Conservation (phyloP, 1,139 yeast genomes). For the Eremothecium coryli region DNA sequence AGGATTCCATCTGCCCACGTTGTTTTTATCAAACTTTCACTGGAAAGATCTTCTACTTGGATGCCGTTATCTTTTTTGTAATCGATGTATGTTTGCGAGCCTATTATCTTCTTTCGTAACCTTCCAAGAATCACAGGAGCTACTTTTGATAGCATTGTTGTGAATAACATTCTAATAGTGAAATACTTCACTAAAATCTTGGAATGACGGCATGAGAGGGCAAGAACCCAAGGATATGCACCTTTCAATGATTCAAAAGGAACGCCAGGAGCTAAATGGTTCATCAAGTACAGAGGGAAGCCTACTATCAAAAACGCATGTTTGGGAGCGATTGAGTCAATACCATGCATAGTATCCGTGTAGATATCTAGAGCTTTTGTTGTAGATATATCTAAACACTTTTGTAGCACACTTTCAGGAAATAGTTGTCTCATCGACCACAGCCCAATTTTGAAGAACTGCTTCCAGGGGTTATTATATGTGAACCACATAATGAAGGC, state of each 20-base stretch:
- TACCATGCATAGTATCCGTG: slow-evolving; percentile 14
- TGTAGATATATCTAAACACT: slow-evolving; percentile 31
- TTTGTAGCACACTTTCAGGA: slow-evolving; percentile 30
- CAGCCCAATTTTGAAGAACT: slow-evolving; percentile 16
- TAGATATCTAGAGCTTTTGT: slow-evolving; percentile 19
- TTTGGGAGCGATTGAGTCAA: slow-evolving; percentile 16
- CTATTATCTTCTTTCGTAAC: neutral
- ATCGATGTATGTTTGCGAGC: neutral
- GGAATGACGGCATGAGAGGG: slow-evolving; percentile 1
- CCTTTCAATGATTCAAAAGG: neutral
- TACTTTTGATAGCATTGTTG: neutral
- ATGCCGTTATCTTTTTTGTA: neutral
- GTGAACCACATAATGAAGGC: slow-evolving; percentile 9
- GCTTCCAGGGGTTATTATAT: slow-evolving; percentile 13
- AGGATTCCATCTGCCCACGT: slow-evolving; percentile 1
- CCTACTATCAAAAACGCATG: slow-evolving; percentile 13
- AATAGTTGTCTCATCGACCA: slow-evolving; percentile 17
- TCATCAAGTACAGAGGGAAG: slow-evolving; percentile 13
- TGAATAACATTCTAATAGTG: neutral
- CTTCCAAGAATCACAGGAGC: neutral
- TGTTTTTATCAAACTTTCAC: neutral
- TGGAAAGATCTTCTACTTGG: neutral
- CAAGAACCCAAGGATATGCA: slow-evolving; percentile 3
- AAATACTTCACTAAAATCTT: neutral
- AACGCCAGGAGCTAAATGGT: neutral